Percentiles rank a stretch among this genome's conserved stretches.
These are phyloP conservation scores for Aspergillus sp. DNA, from an alignment of 2,329 filamentous ascomycete species.

Conservation along the genomic window DNA sequence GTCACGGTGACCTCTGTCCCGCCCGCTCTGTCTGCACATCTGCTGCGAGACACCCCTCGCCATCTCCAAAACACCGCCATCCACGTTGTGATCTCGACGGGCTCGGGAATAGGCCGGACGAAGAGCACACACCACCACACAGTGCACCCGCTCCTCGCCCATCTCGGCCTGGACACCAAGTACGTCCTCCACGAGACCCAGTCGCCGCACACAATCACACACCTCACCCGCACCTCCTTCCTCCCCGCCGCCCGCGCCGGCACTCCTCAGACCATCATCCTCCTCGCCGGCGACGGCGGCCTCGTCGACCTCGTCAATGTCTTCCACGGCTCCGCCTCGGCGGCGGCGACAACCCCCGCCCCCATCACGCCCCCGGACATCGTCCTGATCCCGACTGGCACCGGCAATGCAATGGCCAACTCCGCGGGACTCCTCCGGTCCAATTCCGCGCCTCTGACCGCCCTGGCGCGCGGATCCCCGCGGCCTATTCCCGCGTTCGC, in stretches of 20 bases:
- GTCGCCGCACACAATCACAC: constrained; percentile 52
- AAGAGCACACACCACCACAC: constrained; percentile 46
- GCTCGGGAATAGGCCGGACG: constrained; percentile 54
- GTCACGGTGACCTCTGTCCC: constrained; percentile 11
- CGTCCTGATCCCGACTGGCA: constrained; percentile 44
- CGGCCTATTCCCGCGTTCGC: constrained; percentile 53
- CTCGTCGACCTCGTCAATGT: constrained; percentile 73
- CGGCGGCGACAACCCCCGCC: no score
- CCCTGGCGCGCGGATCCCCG: constrained; percentile 50
- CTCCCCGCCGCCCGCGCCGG: constrained; percentile 41
- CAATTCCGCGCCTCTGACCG: constrained; percentile 43
- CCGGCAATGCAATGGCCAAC: constrained; percentile 38
- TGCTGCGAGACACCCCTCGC: constrained; percentile 11
- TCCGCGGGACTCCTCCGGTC: constrained; percentile 24
- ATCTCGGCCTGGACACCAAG: constrained; percentile 35
- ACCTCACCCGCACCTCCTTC: constrained; percentile 48
- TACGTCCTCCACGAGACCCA: constrained; percentile 55
- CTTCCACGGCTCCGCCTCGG: constrained; percentile 27
- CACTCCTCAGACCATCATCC: constrained; percentile 53
- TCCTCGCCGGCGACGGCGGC: constrained; percentile 83
- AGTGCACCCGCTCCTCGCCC: constrained; percentile 47
- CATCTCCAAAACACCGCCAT: constrained; percentile 17
- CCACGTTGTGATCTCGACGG: constrained; percentile 59
- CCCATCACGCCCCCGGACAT: constrained; percentile 49
- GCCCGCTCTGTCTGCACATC: constrained; percentile 7